Evolutionary conservation across 345 rosid genomes (phyloP).

Genomic region (Leavenworthia alabamica): DNA sequence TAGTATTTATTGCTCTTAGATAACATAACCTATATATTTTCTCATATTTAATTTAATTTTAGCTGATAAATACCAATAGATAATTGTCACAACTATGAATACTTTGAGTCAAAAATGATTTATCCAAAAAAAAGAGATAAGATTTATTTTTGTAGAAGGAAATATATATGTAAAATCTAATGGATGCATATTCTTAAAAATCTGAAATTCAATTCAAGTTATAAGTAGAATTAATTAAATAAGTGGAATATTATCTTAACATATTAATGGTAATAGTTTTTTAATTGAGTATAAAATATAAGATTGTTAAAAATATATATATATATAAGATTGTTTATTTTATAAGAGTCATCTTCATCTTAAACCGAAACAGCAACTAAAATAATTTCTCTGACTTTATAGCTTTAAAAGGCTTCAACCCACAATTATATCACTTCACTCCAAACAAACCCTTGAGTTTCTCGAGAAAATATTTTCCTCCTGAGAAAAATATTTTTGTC

Average conservation of each 20-base stretch:
- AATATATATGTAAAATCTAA: not conserved
- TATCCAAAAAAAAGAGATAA: not conserved
- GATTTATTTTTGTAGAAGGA: not conserved
- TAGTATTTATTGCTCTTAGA: no score
- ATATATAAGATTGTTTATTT: not conserved
- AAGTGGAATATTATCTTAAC: not conserved
- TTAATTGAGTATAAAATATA: not conserved
- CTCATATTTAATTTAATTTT: not conserved
- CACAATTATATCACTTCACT: no score
- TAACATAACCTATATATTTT: not conserved
- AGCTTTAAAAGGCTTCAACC: not conserved
- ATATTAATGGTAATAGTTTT: no score
- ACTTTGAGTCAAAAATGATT: not conserved
- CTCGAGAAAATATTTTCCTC: no score
- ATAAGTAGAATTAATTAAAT: no score
- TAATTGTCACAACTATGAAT: not conserved
- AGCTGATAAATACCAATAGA: not conserved
- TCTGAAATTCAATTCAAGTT: not conserved
- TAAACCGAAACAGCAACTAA: no score
- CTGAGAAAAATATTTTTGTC: no score
- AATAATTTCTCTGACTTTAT: constrained; percentile 3
- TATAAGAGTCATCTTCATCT: not conserved
- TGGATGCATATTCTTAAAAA: not conserved
- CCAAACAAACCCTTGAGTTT: no score
- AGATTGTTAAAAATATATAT: no score